Conservation (phyloP, 2,329 filamentous ascomycete genomes). For the Cercospora sojina region DNA sequence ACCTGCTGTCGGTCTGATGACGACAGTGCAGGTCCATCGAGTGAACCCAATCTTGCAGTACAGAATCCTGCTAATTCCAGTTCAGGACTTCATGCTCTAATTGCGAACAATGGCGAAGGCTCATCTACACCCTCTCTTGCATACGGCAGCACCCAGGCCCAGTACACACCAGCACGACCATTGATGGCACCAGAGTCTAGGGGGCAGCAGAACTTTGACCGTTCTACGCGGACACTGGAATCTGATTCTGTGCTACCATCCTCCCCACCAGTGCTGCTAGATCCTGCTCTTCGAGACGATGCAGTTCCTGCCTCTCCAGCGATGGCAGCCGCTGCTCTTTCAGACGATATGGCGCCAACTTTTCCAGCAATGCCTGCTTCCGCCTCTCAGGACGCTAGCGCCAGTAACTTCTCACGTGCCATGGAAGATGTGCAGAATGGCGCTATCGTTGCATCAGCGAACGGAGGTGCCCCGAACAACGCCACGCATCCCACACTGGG, state of each 20-base stretch:
- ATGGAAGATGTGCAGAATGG: neutral
- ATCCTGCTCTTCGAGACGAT: neutral
- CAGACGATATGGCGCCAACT: neutral
- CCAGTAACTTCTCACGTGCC: neutral
- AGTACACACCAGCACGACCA: neutral
- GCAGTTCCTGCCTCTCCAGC: neutral
- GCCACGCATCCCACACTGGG: neutral
- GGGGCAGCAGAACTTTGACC: neutral
- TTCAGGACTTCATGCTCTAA: neutral
- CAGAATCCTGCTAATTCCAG: neutral
- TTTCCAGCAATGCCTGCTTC: neutral
- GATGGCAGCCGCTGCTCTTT: neutral
- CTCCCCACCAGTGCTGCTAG: neutral
- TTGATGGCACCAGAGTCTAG: neutral
- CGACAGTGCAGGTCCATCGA: neutral
- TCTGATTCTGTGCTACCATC: neutral
- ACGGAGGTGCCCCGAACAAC: neutral
- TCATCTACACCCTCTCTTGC: neutral
- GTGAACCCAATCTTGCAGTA: neutral
- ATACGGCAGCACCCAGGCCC: neutral
- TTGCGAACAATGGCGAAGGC: neutral
- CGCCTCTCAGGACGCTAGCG: neutral
- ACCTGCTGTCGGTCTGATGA: neutral
- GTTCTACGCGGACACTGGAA: neutral
- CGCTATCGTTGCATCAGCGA: neutral